phyloP scores from a whole-genome alignment of 2,329 filamentous ascomycete genomes.

The Alternaria ventricosa region DNA sequence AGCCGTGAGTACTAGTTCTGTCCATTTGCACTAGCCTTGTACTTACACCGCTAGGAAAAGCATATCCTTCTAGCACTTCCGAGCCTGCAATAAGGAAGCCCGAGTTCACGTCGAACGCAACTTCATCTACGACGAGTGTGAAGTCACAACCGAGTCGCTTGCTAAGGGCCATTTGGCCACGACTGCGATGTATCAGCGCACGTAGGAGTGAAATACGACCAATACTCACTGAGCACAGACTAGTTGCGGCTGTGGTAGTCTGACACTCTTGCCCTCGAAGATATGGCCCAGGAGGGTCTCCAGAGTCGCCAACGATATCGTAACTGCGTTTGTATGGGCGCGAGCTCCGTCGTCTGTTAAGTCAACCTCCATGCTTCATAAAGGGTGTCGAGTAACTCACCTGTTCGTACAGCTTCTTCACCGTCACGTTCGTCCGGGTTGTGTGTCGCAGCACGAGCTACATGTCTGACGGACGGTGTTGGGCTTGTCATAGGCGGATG shows the following conservation, averaged over 20 bases:
- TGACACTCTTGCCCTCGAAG: too few relatives aligned
- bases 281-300: background rate
- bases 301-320: background rate
- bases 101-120: background rate
- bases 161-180: rapidly evolving
- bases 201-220: rapidly evolving
- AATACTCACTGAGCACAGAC: background rate
- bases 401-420: too few relatives aligned
- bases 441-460: too few relatives aligned
- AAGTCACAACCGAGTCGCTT: background rate
- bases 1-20: background rate
- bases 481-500: too few relatives aligned
- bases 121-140: background rate
- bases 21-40: background rate
- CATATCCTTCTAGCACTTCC: background rate
- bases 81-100: background rate
- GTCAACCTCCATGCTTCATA: too few relatives aligned
- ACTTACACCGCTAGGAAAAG: background rate
- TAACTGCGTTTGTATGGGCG: background rate
- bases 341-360: too few relatives aligned
- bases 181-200: background rate
- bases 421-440: too few relatives aligned
- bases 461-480: too few relatives aligned
- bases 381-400: too few relatives aligned
- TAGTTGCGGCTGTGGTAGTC: background rate